These are phyloP conservation scores for Cladorrhinum samala DNA, from an alignment of 495 filamentous ascomycete genomes.

Conservation along the genomic window DNA sequence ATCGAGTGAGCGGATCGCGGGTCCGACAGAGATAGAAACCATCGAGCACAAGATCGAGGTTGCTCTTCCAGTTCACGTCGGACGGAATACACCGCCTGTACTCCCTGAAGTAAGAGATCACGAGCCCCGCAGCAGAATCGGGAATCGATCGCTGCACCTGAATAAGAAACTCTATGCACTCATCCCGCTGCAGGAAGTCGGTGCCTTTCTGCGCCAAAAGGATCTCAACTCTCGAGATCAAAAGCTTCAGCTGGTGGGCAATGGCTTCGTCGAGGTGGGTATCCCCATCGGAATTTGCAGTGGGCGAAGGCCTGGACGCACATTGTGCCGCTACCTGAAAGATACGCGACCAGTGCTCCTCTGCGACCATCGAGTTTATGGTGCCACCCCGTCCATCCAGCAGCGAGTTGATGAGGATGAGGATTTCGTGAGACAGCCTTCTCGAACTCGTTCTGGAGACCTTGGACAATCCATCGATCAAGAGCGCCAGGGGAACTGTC, in stretches of 20 bases:
- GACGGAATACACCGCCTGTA: slow-evolving; percentile 66
- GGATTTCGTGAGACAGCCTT: slow-evolving; percentile 46
- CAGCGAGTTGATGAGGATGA: slow-evolving; percentile 47
- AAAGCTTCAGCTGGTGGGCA: slow-evolving; percentile 27
- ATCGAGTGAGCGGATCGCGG: slow-evolving; percentile 60
- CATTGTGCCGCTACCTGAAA: slow-evolving; percentile 42
- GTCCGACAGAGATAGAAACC: slow-evolving; percentile 59
- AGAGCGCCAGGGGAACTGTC: slow-evolving; percentile 47
- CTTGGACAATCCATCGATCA: slow-evolving; percentile 53
- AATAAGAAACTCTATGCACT: slow-evolving; percentile 64
- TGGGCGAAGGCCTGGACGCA: slow-evolving; percentile 31
- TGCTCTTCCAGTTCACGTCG: slow-evolving; percentile 57
- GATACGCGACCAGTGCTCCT: slow-evolving; percentile 50
- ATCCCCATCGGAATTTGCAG: slow-evolving; percentile 9
- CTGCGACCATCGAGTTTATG: slow-evolving; percentile 40
- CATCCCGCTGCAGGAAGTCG: slow-evolving; percentile 52
- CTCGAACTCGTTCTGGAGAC: slow-evolving; percentile 50
- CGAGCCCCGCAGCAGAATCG: slow-evolving; percentile 50
- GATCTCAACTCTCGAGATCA: slow-evolving; percentile 39
- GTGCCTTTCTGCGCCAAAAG: slow-evolving; percentile 28
- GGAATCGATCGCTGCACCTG: slow-evolving; percentile 51
- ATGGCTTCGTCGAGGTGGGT: slow-evolving; percentile 12
- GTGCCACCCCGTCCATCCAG: slow-evolving; percentile 37
- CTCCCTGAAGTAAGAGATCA: slow-evolving; percentile 55
- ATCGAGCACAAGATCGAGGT: slow-evolving; percentile 55